phyloP scores from a whole-genome alignment of 441 rosid species.

The Melastoma candidum region DNA sequence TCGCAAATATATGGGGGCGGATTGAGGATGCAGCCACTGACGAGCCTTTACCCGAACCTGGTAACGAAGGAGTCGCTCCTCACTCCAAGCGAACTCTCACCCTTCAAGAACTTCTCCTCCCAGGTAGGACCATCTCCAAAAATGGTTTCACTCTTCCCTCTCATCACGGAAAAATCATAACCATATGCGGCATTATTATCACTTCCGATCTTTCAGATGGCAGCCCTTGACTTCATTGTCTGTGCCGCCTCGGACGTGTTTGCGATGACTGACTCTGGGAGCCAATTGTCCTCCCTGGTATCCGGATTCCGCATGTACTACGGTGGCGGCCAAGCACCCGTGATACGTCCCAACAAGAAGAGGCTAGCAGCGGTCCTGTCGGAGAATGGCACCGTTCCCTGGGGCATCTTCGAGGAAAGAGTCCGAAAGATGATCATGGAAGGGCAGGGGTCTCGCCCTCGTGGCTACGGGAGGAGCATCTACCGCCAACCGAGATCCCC shows the following conservation, averaged over 20 bases:
- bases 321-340: conserved; percentile 60
- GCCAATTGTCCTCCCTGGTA: conserved; percentile 84
- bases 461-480: conserved; percentile 71
- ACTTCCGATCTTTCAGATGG: conserved; percentile 38
- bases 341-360: conserved; percentile 81
- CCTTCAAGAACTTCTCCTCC: conserved; percentile 81
- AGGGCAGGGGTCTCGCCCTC: conserved; percentile 45
- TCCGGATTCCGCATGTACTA: conserved; percentile 83
- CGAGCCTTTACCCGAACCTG: conserved; percentile 68
- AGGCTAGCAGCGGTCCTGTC: conserved; percentile 76
- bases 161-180: too few species aligned
- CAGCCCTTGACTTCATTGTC: conserved; percentile 82
- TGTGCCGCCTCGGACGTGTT: conserved; percentile 85
- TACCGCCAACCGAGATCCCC: conserved; percentile 83
- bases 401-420: conserved; percentile 60
- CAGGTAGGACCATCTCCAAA: conserved; percentile 34
- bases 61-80: conserved; percentile 87
- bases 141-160: not conserved
- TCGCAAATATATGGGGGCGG: conserved; percentile 61
- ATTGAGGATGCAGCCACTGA: conserved; percentile 64
- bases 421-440: conserved; percentile 69
- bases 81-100: conserved; percentile 59
- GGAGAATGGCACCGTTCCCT: conserved; percentile 39
- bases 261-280: conserved; percentile 96
- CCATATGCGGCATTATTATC: not conserved